Conservation (phyloP, 192 early-diverging fungal genomes). For the Rhizoclosmatium sp. region DNA sequence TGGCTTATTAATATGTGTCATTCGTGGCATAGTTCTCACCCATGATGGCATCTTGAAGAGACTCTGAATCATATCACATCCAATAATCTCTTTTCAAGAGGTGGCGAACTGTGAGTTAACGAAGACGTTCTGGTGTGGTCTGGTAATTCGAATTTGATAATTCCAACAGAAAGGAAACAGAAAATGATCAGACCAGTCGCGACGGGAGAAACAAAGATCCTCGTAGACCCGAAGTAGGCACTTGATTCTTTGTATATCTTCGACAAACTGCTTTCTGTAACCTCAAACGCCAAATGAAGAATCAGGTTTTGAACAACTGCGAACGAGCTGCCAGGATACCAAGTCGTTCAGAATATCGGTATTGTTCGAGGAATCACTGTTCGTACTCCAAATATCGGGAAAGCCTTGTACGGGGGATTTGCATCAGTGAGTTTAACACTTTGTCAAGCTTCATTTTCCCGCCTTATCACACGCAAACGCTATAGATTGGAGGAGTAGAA, state of each 20-base stretch:
- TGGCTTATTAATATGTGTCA: not conserved
- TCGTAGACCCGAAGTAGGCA: not conserved
- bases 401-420: slow-evolving; percentile 18
- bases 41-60: not conserved
- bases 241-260: not conserved
- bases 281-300: slow-evolving; percentile 3
- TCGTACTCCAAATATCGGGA: slow-evolving; percentile 19
- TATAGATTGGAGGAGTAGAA: slow-evolving; percentile 25
- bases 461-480: not conserved
- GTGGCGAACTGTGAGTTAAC: not conserved
- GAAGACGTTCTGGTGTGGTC: not conserved
- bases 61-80: slow-evolving; percentile 3
- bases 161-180: not conserved
- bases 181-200: not conserved
- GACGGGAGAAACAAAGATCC: not conserved
- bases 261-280: not conserved
- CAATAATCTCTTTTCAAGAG: not conserved
- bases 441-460: not conserved
- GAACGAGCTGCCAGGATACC: slow-evolving; percentile 10
- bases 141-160: not conserved
- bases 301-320: slow-evolving; percentile 11
- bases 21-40: slow-evolving; percentile 27
- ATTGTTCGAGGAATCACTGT: slow-evolving; percentile 19
- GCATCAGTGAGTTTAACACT: slow-evolving; percentile 5
- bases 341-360: slow-evolving; percentile 21